These are phyloP conservation scores for Annona cherimola DNA, from an alignment of 164 flowering plant species.

Conservation along the genomic window DNA sequence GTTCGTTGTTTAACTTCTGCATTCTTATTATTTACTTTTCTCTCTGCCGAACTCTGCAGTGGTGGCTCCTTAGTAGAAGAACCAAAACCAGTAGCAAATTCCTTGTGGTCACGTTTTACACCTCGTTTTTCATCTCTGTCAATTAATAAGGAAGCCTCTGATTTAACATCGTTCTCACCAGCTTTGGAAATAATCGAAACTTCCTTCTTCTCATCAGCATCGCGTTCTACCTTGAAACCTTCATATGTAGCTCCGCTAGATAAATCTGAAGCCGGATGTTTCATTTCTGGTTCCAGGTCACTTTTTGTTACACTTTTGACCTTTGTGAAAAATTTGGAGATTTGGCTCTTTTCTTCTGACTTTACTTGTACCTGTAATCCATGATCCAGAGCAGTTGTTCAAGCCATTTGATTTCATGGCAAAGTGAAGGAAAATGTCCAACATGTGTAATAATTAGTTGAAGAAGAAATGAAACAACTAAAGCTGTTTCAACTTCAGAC, in stretches of 20 bases:
- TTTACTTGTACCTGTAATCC: constrained; percentile 46
- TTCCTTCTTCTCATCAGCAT: constrained; percentile 12
- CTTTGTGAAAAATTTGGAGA: constrained; percentile 58
- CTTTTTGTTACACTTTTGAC: constrained; percentile 27
- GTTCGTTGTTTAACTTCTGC: constrained; percentile 49
- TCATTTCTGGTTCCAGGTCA: constrained; percentile 12
- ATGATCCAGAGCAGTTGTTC: not conserved
- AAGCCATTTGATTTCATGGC: not conserved
- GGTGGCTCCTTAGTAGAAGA: constrained; percentile 4
- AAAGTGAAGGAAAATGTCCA: not conserved
- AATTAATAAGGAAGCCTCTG: not conserved
- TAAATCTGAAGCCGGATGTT: constrained; percentile 17
- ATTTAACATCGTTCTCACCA: constrained; percentile 13
- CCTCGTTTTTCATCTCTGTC: constrained; percentile 14
- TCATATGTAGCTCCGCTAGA: not conserved
- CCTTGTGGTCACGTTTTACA: constrained; percentile 36
- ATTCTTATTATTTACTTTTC: constrained; percentile 29
- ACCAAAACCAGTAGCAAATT: constrained; percentile 24
- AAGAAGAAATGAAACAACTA: not conserved
- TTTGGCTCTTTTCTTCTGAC: constrained; percentile 38
- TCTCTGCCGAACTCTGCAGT: constrained; percentile 25
- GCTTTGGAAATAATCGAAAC: constrained; percentile 5
- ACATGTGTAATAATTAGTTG: not conserved
- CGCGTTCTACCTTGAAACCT: constrained; percentile 30
- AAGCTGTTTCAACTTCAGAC: not conserved